Evolutionary conservation across 768 basidiomycete species (phyloP).

Genomic region (Trametes villosa): DNA sequence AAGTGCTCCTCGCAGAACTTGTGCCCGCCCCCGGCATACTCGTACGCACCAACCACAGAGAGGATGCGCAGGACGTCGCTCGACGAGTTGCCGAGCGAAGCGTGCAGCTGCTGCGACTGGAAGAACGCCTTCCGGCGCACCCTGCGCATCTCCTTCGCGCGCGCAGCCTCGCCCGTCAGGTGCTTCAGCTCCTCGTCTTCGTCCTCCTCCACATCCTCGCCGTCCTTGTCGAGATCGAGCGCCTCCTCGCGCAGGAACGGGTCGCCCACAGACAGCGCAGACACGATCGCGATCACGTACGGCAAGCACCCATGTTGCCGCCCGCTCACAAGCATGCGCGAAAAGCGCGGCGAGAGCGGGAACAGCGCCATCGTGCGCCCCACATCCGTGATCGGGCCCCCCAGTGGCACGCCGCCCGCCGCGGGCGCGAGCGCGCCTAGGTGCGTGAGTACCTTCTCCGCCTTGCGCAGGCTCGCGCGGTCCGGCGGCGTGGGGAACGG

Average conservation of each 20-base stretch:
- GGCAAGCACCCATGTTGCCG: conserved; percentile 89
- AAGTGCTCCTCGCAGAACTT: conserved; percentile 90
- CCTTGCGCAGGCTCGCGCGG: conserved; percentile 69
- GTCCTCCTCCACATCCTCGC: conserved; percentile 46
- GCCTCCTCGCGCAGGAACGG: conserved; percentile 90
- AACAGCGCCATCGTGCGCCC: conserved; percentile 94
- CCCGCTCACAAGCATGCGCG: conserved; percentile 91
- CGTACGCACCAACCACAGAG: conserved; percentile 96
- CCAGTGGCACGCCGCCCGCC: conserved; percentile 29
- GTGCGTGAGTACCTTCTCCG: conserved; percentile 78
- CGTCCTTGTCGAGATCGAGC: conserved; percentile 47
- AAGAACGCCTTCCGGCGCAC: conserved; percentile 78
- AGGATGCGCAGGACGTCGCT: conserved; percentile 90
- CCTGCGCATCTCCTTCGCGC: conserved; percentile 61
- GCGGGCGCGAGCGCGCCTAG: conserved; percentile 73
- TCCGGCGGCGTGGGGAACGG: conserved; percentile 98
- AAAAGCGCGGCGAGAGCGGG: conserved; percentile 91
- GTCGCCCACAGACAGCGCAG: conserved; percentile 91
- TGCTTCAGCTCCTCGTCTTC: conserved; percentile 42
- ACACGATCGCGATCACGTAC: conserved; percentile 89
- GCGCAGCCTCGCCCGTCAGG: conserved; percentile 50
- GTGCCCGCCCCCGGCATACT: conserved; percentile 82
- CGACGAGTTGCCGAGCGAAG: conserved; percentile 73
- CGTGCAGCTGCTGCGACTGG: conserved; percentile 75
- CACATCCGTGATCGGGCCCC: conserved; percentile 81